These are phyloP conservation scores for Leccinum sublutescens DNA, from an alignment of 768 basidiomycete genomes.

Conservation along the genomic window DNA sequence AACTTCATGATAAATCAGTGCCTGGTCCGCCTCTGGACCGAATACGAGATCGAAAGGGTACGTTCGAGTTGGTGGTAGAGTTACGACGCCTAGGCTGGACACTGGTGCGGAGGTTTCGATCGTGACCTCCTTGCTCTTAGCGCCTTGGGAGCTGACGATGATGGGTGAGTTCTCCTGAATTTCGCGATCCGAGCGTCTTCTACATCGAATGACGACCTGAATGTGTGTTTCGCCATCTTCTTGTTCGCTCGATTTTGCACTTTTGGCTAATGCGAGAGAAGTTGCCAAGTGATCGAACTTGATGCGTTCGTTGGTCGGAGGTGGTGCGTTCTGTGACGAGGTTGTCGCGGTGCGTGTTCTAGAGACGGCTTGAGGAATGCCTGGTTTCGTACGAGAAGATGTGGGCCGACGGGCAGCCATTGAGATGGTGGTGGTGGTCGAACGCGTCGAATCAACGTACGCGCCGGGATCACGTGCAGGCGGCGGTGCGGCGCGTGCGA, in stretches of 20 bases:
- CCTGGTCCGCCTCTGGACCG: constrained; percentile 95
- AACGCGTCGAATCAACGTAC: constrained; percentile 34
- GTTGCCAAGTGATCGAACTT: constrained; percentile 23
- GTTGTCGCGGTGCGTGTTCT: constrained; percentile 50
- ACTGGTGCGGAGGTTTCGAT: constrained; percentile 74
- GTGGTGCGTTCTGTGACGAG: constrained; percentile 30
- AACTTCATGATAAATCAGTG: constrained; percentile 90
- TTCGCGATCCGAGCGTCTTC: constrained; percentile 83
- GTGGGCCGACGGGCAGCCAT: constrained; percentile 69
- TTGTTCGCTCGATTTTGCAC: constrained; percentile 26
- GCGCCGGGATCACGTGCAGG: constrained; percentile 35
- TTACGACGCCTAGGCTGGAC: constrained; percentile 70
- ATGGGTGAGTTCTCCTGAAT: constrained; percentile 83
- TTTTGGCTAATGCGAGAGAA: constrained; percentile 23
- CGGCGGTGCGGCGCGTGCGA: neutral
- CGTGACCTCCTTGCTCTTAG: constrained; percentile 72
- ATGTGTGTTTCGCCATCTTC: constrained; percentile 79
- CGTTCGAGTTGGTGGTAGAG: constrained; percentile 73
- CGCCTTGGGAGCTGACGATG: constrained; percentile 76
- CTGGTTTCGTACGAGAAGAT: constrained; percentile 42
- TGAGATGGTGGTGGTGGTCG: constrained; percentile 11
- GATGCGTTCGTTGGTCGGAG: constrained; percentile 19
- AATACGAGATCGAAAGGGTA: constrained; percentile 96
- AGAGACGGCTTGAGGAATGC: constrained; percentile 32
- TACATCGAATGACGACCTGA: constrained; percentile 88